Evolutionary conservation across 805 yeast genomes (phyloP).

Genomic region (Kuraishia piskuri): DNA sequence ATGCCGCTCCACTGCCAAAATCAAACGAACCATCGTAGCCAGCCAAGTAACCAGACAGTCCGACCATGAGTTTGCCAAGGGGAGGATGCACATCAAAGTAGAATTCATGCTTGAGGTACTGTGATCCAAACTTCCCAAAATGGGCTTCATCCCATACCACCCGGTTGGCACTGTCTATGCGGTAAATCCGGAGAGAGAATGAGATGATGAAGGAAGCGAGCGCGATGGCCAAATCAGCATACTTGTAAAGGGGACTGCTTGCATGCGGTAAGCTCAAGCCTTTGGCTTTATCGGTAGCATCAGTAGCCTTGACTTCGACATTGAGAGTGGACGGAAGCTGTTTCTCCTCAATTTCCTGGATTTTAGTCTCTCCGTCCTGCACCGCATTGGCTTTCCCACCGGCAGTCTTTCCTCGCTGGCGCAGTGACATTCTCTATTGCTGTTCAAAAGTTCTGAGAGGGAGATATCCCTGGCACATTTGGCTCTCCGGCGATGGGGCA

Average conservation of each 20-base stretch:
- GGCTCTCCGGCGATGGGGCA: neutral
- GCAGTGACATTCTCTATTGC: neutral
- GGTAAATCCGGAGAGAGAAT: constrained; percentile 48
- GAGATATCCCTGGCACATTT: neutral
- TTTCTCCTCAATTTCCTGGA: neutral
- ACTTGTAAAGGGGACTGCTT: neutral
- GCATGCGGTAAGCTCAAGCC: neutral
- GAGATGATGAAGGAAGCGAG: constrained; percentile 30
- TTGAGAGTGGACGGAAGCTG: neutral
- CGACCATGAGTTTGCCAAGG: constrained; percentile 87
- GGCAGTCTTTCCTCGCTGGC: neutral
- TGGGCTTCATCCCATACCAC: constrained; percentile 92
- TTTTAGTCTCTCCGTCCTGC: neutral
- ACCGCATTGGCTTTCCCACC: neutral
- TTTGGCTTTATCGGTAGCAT: neutral
- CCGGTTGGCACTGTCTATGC: constrained; percentile 43
- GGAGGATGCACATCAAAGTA: constrained; percentile 98
- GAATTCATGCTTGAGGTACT: constrained; percentile 78
- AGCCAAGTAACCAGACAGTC: constrained; percentile 77
- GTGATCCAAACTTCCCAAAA: constrained; percentile 92
- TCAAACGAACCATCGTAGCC: constrained; percentile 76
- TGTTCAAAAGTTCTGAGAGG: too few species aligned
- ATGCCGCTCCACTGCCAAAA: constrained; percentile 57
- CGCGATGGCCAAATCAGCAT: constrained; percentile 28
- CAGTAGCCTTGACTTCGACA: neutral